Evolutionary conservation across 495 filamentous ascomycete species (phyloP).

Genomic region (Penicillium steckii): DNA sequence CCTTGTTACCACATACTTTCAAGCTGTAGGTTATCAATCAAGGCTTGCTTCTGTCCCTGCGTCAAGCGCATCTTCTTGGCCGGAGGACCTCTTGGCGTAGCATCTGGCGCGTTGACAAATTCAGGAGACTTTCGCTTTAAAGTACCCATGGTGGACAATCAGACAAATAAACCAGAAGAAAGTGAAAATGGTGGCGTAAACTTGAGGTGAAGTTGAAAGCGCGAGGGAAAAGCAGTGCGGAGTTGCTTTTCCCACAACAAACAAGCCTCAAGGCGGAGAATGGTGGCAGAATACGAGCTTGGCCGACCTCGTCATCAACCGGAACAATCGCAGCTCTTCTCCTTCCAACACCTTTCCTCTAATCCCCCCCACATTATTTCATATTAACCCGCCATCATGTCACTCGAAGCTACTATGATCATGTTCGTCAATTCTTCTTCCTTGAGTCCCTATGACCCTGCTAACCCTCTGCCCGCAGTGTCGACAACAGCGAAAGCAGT

Average conservation of each 20-base stretch:
- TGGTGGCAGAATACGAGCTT: constrained; percentile 26
- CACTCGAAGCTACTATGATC: constrained; percentile 73
- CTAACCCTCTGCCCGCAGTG: constrained; percentile 49
- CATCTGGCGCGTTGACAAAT: constrained; percentile 28
- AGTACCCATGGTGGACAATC: constrained; percentile 49
- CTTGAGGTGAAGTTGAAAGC: not conserved
- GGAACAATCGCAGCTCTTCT: constrained; percentile 15
- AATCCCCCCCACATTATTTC: too few species aligned
- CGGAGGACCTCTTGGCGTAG: constrained; percentile 56
- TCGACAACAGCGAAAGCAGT: constrained; percentile 98
- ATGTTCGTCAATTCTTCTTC: constrained; percentile 48
- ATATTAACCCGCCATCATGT: constrained; percentile 61
- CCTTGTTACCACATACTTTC: constrained; percentile 63
- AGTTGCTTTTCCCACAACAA: constrained; percentile 29
- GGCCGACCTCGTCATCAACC: constrained; percentile 23
- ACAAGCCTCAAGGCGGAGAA: constrained; percentile 22
- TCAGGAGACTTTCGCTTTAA: constrained; percentile 62
- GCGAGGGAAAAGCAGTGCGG: constrained; percentile 12
- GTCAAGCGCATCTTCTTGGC: constrained; percentile 65
- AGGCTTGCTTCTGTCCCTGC: constrained; percentile 76
- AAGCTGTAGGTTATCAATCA: constrained; percentile 89
- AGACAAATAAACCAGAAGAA: not conserved
- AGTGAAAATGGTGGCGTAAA: not conserved
- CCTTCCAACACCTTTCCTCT: constrained; percentile 9
- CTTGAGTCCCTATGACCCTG: constrained; percentile 16